These are phyloP conservation scores for Naumovozyma baii DNA, from an alignment of 805 yeast species.

Conservation along the genomic window DNA sequence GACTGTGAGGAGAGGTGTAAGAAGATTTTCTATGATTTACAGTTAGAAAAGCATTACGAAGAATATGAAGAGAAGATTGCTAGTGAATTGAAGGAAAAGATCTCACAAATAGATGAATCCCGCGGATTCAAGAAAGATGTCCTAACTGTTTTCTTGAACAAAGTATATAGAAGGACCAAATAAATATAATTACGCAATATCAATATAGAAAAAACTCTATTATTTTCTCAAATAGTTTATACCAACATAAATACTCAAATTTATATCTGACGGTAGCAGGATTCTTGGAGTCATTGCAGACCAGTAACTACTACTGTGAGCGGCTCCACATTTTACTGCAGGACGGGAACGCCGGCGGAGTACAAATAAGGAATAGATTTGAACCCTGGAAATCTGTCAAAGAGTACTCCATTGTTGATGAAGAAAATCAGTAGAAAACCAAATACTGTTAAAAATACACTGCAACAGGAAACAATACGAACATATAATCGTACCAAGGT, in stretches of 20 bases:
- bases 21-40: constrained; percentile 61
- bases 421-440: too few species aligned
- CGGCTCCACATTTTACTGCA: too few species aligned
- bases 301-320: too few species aligned
- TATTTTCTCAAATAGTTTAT: neutral
- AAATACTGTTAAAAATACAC: too few species aligned
- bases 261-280: too few species aligned
- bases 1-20: constrained; percentile 60
- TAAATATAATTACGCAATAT: constrained; percentile 29
- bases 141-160: constrained; percentile 73
- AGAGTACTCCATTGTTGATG: too few species aligned
- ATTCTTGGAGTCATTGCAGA: too few species aligned
- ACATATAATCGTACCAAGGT: too few species aligned
- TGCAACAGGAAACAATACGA: too few species aligned
- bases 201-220: neutral
- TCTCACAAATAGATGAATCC: constrained; percentile 70
- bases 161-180: constrained; percentile 90
- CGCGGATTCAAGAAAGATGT: constrained; percentile 90
- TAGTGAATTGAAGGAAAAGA: constrained; percentile 49
- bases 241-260: neutral
- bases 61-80: constrained; percentile 79
- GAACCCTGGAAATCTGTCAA: too few species aligned
- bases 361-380: too few species aligned
- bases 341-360: too few species aligned
- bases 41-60: constrained; percentile 58